Evolutionary conservation across 805 yeast genomes (phyloP).

Genomic region (Lipomyces sp.): DNA sequence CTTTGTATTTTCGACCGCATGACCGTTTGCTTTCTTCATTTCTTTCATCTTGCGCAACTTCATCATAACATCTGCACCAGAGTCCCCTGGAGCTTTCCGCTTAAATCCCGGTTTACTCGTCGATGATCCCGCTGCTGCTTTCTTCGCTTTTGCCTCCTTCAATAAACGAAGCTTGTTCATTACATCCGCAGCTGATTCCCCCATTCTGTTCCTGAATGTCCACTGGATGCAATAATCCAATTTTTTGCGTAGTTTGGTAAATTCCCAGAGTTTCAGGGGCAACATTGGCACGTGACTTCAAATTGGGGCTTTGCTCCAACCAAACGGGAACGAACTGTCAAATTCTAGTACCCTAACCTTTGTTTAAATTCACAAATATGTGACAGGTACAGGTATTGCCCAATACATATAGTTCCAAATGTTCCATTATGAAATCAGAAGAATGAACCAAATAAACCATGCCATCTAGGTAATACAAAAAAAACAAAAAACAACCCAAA

Average conservation of each 20-base stretch:
- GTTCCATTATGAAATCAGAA: background rate
- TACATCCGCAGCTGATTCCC: slow-evolving; percentile 30
- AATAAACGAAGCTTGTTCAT: slow-evolving; percentile 25
- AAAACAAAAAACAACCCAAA: background rate
- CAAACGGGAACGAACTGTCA: no score
- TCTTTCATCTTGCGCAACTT: slow-evolving; percentile 23
- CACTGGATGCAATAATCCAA: background rate
- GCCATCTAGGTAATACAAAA: background rate
- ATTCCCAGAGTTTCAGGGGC: background rate
- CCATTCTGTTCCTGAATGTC: slow-evolving; percentile 14
- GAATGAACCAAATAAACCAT: background rate
- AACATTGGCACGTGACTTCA: no score
- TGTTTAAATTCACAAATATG: no score
- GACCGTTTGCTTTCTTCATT: slow-evolving; percentile 3
- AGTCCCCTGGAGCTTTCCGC: background rate
- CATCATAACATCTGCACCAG: slow-evolving; percentile 31
- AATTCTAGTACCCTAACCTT: no score
- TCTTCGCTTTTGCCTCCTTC: slow-evolving; percentile 19
- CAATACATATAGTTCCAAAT: no score
- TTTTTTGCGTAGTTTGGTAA: no score
- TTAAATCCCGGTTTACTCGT: background rate
- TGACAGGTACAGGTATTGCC: no score
- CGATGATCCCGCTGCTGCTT: background rate
- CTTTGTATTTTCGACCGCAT: background rate
- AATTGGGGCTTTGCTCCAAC: no score